Evolutionary conservation across 208 protist species (phyloP), one percentile per base, ranked within the genome.

Genomic region (Vickermania ingenoplastis): DNA sequence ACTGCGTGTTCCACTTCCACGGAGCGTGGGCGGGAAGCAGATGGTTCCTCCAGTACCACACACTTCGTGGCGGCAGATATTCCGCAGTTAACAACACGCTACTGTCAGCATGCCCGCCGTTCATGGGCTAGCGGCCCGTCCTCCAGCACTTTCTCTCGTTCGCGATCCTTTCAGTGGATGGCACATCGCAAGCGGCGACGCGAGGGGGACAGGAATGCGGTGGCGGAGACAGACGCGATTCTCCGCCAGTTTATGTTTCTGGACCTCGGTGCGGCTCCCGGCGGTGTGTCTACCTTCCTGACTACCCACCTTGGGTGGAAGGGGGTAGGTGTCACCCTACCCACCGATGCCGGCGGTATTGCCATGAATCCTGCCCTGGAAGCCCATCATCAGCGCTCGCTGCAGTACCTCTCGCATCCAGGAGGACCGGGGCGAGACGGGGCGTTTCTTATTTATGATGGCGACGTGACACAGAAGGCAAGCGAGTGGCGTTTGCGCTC

Each of bases 221-320:
- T 25, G 31, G 3, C 62, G 3, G 65, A 60, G 48, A 70, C n/a
- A n/a, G n/a, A n/a, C n/a, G n/a, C n/a, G n/a, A n/a, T n/a, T n/a
- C n/a, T n/a, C n/a, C n/a, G n/a, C n/a, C n/a, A n/a, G n/a, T n/a
- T n/a, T n/a, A n/a, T n/a, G n/a, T 92, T 92, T 59, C 63, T 92
- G 25, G 85, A 92, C 41, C 57, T 92, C 31, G 85, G 85, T 17
- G 79, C 69, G 49, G 81, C 85, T 0, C 85, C 85, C 0, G 85
- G 85, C 7, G 85, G 85, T 0, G 74, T 92, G 22, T 83, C 81
- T 11, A 83, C 79, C 60, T 89, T 71, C 61, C 70, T 92, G 1
- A 53, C 75, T 2, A 61, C 74, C 2, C 59, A 85, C 27, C 60
- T 88, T n/a, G 45, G 55, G 11, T 92, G 85, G 81, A 57, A 48